Base-by-base conservation (phyloP, 352 stramenopile species). In the Globisporangium irregulare region DNA sequence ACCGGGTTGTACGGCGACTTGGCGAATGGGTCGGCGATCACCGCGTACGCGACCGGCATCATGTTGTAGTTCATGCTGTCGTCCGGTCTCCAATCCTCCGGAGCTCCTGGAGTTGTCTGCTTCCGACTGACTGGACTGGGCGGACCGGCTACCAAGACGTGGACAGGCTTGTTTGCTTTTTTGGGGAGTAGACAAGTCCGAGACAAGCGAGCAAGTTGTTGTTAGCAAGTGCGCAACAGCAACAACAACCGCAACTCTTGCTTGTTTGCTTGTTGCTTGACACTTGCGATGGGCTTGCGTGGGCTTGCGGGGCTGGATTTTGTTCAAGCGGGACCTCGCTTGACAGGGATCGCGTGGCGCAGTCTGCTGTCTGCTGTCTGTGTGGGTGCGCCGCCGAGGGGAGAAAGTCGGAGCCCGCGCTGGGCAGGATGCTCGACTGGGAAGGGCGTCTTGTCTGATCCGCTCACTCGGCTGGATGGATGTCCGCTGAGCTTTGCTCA, bases 1-100 rank as follows among this genome's bases (percentile, higher is more conserved):
- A 73, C 62, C 67, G 75, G 68, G 66, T 81, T 78, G 62, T 58
- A 61, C 22, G 64, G 70, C 56, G 77, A 83, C 64, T 82, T 85
- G 69, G n/a, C 64, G 67, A 87, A 80, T 81, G 73, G 58, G 41
- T 62, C 38, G 32, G 66, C 22, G 50, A 55, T 46, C 61, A 50
- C 43, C n/a, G 62, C 54, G 62, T 61, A 65, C 36, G 68, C 51
- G 20, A 36, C 46, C 18, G 62, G 62, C 46, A 59, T 59, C 25
- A 69, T 32, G 62, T 70, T 55, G 67, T 59, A 22, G 53, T 68
- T 62, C 59, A 67, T 64, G 15, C 15, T 50, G 15, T 9, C 8
- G 24, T 22, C 38, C 12, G 38, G 38, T 46, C 5, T 20, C 38
- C 18, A 46, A 46, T 46, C 12, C 12, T 46, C 38, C 38, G 38